Conservation (phyloP, 768 basidiomycete species). For the Mycena vitilis region DNA sequence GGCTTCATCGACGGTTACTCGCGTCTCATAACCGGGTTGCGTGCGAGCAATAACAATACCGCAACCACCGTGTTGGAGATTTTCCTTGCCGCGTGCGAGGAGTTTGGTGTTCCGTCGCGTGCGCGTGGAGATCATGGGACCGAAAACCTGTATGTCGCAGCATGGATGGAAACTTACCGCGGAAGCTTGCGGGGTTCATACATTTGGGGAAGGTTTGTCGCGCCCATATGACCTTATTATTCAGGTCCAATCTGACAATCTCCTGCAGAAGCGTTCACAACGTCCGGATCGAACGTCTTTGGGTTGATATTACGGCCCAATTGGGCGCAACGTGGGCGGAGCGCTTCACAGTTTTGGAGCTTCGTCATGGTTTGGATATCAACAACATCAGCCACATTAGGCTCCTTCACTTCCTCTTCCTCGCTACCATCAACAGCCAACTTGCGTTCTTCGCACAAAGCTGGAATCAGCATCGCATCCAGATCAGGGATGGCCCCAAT, state of each 20-base stretch:
- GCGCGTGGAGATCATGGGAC: neutral
- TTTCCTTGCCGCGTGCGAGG: neutral
- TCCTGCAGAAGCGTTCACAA: neutral
- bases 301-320: constrained; percentile 6
- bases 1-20: constrained; percentile 24
- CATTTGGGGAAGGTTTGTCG: constrained; percentile 5
- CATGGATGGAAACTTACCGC: neutral
- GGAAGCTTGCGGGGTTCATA: neutral
- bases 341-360: too few relatives aligned
- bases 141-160: neutral
- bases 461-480: too few relatives aligned
- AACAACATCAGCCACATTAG: neutral
- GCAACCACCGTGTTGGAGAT: constrained; percentile 9
- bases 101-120: too few relatives aligned
- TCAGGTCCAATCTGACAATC: neutral
- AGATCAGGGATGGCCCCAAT: too few relatives aligned
- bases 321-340: neutral
- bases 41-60: constrained; percentile 21
- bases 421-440: too few relatives aligned
- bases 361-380: neutral
- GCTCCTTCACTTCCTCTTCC: too few relatives aligned
- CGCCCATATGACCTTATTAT: neutral
- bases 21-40: constrained; percentile 13
- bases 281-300: constrained; percentile 1
- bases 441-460: too few relatives aligned